Evolutionary conservation across 805 yeast species (phyloP).

Genomic region (Saturnispora mendoncae): DNA sequence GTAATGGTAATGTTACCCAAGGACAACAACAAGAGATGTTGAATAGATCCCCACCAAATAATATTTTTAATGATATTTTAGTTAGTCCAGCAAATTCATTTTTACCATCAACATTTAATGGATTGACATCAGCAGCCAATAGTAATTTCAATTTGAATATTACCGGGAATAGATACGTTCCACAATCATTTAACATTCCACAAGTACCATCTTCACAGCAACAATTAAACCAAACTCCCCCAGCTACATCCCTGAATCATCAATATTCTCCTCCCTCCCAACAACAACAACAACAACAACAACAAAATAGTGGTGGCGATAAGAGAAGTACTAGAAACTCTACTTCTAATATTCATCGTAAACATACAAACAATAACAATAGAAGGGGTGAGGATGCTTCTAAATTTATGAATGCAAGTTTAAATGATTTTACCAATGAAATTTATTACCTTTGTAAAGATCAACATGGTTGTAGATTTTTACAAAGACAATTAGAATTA

Average conservation of each 20-base stretch:
- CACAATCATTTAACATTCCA: background rate
- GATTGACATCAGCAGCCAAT: background rate
- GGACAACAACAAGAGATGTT: slow-evolving; percentile 3
- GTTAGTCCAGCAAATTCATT: slow-evolving; percentile 5
- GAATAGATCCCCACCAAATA: slow-evolving; percentile 9
- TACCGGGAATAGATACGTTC: background rate
- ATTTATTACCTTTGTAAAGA: slow-evolving; percentile 82
- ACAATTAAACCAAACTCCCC: background rate
- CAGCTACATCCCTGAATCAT: slow-evolving; percentile 2
- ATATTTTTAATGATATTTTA: slow-evolving; percentile 7
- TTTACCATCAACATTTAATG: slow-evolving; percentile 7
- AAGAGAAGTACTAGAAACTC: slow-evolving; percentile 14
- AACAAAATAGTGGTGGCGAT: slow-evolving; percentile 7
- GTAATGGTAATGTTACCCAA: too few relatives aligned
- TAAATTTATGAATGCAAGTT: slow-evolving; percentile 55
- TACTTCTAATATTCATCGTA: slow-evolving; percentile 30
- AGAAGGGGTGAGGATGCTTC: slow-evolving; percentile 58
- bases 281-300: slow-evolving; percentile 6
- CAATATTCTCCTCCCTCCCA: slow-evolving; percentile 3
- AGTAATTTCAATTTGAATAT: slow-evolving; percentile 6
- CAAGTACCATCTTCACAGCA: slow-evolving; percentile 5
- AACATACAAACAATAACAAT: slow-evolving; percentile 25
- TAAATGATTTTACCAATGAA: slow-evolving; percentile 62
- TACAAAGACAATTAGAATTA: slow-evolving; percentile 77
- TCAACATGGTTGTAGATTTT: slow-evolving; percentile 91